These are phyloP conservation scores for Amanita polypyramis DNA, from an alignment of 768 basidiomycete species.

Conservation along the genomic window DNA sequence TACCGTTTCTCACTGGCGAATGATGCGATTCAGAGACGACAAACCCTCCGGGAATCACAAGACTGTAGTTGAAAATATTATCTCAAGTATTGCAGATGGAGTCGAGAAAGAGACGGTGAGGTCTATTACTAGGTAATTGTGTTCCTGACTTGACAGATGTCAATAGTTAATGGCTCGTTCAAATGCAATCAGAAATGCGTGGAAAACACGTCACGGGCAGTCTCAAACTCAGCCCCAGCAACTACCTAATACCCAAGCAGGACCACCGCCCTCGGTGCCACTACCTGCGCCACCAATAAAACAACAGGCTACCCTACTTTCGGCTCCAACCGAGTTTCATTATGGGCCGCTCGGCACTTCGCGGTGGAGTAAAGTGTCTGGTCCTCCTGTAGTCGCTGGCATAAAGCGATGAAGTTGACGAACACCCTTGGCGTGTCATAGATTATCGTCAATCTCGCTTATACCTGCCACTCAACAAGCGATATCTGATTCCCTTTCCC, in stretches of 20 bases:
- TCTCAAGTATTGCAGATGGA: constrained; percentile 87
- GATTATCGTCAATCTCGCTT: neutral
- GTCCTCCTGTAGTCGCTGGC: constrained; percentile 49
- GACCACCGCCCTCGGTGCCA: constrained; percentile 16
- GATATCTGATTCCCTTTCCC: too few relatives aligned
- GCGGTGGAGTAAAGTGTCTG: constrained; percentile 66
- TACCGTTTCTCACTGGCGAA: constrained; percentile 57
- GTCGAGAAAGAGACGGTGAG: constrained; percentile 82
- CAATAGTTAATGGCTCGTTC: constrained; percentile 58
- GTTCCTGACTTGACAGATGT: neutral
- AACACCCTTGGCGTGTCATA: neutral
- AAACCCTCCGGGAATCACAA: constrained; percentile 89
- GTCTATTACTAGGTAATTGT: neutral
- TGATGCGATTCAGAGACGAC: constrained; percentile 92
- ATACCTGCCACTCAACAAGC: too few relatives aligned
- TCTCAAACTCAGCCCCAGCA: constrained; percentile 16
- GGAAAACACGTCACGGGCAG: constrained; percentile 56
- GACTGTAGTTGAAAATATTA: constrained; percentile 76
- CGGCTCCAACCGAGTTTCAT: constrained; percentile 29
- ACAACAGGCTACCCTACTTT: constrained; percentile 11
- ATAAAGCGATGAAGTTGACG: constrained; percentile 44
- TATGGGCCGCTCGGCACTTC: constrained; percentile 60
- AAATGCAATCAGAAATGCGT: constrained; percentile 53
- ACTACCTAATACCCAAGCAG: constrained; percentile 12
- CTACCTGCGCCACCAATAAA: constrained; percentile 15